Evolutionary conservation across 805 yeast species (phyloP).

Genomic region (Yamadazyma takamatsuzukensis): DNA sequence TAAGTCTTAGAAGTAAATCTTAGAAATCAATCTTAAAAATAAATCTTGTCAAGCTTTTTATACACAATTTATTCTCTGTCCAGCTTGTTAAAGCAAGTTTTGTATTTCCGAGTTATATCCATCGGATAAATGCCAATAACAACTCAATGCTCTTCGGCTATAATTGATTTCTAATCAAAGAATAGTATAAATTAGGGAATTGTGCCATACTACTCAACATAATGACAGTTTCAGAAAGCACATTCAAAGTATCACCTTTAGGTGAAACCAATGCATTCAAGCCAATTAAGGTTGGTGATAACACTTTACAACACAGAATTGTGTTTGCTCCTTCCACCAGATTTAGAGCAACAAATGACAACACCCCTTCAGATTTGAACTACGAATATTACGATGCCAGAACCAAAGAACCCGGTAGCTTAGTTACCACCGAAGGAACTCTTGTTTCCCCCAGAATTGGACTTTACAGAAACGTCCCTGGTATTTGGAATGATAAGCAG

Average conservation of each 20-base stretch:
- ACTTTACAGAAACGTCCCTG: slow-evolving; percentile 44
- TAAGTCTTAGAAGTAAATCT: no score
- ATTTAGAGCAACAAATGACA: slow-evolving; percentile 17
- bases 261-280: slow-evolving; percentile 24
- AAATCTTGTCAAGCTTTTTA: no score
- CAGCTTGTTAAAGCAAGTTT: no score
- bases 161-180: no score
- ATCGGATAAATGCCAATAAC: no score
- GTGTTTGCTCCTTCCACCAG: slow-evolving; percentile 27
- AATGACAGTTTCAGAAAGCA: no score
- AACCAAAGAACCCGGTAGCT: slow-evolving; percentile 27
- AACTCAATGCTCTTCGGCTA: no score
- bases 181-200: no score
- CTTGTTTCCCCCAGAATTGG: slow-evolving; percentile 32
- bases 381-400: slow-evolving; percentile 27
- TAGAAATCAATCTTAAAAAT: no score
- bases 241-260: slow-evolving; percentile 11
- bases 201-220: no score
- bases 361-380: slow-evolving; percentile 26
- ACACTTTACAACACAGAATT: slow-evolving; percentile 19
- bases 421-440: slow-evolving; percentile 32
- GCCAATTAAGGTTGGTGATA: slow-evolving; percentile 32
- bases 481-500: slow-evolving; percentile 48
- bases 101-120: no score
- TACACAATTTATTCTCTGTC: no score